phyloP scores from a whole-genome alignment of 1,139 yeast genomes.

The Hemisphaericaspora xylofermentans region DNA sequence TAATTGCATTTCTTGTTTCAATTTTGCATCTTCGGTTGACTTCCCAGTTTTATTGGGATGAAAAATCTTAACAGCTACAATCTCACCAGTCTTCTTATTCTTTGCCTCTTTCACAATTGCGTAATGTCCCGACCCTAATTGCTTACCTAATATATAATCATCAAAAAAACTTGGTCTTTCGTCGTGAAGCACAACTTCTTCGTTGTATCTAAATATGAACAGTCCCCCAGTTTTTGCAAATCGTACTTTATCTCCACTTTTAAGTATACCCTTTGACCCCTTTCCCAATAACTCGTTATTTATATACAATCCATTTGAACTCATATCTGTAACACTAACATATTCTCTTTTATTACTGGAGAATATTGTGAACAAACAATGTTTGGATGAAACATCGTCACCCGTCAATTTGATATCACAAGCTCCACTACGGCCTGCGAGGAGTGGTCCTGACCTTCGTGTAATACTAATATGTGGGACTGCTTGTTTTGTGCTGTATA shows the following conservation, averaged over 20 bases:
- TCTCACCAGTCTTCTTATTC: slow-evolving; percentile 54
- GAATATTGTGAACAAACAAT: slow-evolving; percentile 51
- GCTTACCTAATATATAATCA: slow-evolving; percentile 58
- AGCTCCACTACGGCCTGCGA: slow-evolving; percentile 61
- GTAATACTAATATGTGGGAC: slow-evolving; percentile 36
- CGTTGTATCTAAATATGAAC: slow-evolving; percentile 53
- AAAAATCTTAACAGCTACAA: slow-evolving; percentile 74
- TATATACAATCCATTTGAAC: slow-evolving; percentile 67
- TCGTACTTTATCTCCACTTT: slow-evolving; percentile 62
- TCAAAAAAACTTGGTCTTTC: slow-evolving; percentile 50
- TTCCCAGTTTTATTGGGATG: slow-evolving; percentile 55
- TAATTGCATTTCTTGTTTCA: slow-evolving; percentile 67
- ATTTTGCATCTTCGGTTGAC: slow-evolving; percentile 47
- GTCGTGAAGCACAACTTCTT: slow-evolving; percentile 19
- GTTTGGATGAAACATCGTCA: slow-evolving; percentile 65
- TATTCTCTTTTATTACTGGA: slow-evolving; percentile 34
- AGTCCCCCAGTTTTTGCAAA: slow-evolving; percentile 62
- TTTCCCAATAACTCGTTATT: slow-evolving; percentile 57
- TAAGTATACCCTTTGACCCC: slow-evolving; percentile 46
- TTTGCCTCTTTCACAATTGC: slow-evolving; percentile 74
- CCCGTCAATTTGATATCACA: slow-evolving; percentile 59
- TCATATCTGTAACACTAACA: slow-evolving; percentile 54
- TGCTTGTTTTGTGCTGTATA: slow-evolving; percentile 32
- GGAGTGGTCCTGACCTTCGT: slow-evolving; percentile 27
- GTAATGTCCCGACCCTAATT: slow-evolving; percentile 75